Percentiles rank a stretch among this genome's conserved stretches.
phyloP scores from a whole-genome alignment of 768 basidiomycete species.

The Megacollybia marginata region DNA sequence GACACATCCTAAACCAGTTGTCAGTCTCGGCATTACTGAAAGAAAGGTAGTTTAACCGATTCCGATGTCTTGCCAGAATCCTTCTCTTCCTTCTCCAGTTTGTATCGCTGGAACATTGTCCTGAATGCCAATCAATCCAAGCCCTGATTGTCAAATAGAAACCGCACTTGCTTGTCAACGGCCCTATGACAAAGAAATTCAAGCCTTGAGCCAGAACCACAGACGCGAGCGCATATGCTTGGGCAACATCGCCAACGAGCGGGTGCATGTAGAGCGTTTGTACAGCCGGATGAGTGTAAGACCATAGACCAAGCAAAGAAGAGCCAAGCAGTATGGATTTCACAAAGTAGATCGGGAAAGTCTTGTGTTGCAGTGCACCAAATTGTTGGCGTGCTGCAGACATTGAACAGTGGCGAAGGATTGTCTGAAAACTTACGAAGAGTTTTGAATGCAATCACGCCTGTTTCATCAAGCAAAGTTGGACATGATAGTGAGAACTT shows the following conservation, averaged over 20 bases:
- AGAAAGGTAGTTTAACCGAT: not conserved
- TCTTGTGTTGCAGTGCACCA: slow-evolving; percentile 63
- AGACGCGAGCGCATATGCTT: slow-evolving; percentile 48
- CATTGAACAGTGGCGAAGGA: not conserved
- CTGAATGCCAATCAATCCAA: slow-evolving; percentile 23
- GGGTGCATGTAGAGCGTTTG: slow-evolving; percentile 38
- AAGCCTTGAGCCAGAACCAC: slow-evolving; percentile 42
- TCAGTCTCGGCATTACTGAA: not conserved
- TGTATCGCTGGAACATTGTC: slow-evolving; percentile 71
- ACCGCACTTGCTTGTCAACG: slow-evolving; percentile 59
- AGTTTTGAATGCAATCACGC: slow-evolving; percentile 51
- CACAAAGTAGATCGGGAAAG: slow-evolving; percentile 70
- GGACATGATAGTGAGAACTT: not conserved
- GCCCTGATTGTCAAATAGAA: not conserved
- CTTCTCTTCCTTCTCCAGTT: slow-evolving; percentile 67
- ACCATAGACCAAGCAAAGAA: slow-evolving; percentile 51
- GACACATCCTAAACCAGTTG: slow-evolving; percentile 41
- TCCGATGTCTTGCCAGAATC: slow-evolving; percentile 49
- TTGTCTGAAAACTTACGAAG: slow-evolving; percentile 37
- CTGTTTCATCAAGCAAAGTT: slow-evolving; percentile 19
- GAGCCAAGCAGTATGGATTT: slow-evolving; percentile 49
- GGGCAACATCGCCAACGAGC: slow-evolving; percentile 51
- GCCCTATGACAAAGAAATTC: slow-evolving; percentile 68
- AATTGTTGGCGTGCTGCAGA: slow-evolving; percentile 64
- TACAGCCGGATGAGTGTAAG: slow-evolving; percentile 49